Evolutionary conservation across 1,284 basidiomycete species (phyloP).

Genomic region (Cronartium quercuum): DNA sequence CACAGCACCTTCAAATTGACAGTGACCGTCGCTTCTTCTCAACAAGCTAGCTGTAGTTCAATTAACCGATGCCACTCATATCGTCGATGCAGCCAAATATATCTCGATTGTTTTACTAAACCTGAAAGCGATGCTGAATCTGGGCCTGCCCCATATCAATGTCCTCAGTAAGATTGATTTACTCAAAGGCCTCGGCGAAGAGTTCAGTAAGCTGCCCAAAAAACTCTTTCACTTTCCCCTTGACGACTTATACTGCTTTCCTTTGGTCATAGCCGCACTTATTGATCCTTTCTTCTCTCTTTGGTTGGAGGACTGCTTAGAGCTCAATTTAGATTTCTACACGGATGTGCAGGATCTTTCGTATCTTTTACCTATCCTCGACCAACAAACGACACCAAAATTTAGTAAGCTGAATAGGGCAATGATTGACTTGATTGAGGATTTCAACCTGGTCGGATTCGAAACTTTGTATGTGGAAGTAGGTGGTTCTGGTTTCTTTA

Average conservation of each 20-base stretch:
- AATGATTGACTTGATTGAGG: constrained; percentile 84
- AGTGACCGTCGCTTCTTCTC: background rate
- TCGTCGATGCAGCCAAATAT: constrained; percentile 92
- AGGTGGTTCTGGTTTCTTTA: background rate
- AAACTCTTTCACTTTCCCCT: background rate
- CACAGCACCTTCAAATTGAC: background rate
- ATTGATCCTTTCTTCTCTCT: background rate
- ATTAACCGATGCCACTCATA: constrained; percentile 91
- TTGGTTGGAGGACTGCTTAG: constrained; percentile 51
- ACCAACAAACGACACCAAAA: constrained; percentile 42
- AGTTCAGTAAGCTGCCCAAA: constrained; percentile 58
- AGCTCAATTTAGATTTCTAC: constrained; percentile 96
- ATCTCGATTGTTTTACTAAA: constrained; percentile 85
- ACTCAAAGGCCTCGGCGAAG: constrained; percentile 68
- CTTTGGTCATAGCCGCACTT: background rate
- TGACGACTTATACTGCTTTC: background rate
- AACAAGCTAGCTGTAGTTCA: constrained; percentile 82
- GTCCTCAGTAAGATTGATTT: constrained; percentile 94
- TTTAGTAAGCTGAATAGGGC: constrained; percentile 77
- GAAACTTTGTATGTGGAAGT: constrained; percentile 88
- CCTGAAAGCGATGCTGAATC: constrained; percentile 91
- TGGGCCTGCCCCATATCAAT: constrained; percentile 95
- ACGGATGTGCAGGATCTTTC: constrained; percentile 95
- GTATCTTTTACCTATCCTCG: constrained; percentile 71
- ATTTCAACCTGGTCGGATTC: constrained; percentile 89